Conservation (phyloP, 2,329 filamentous ascomycete species). For the Colletotrichum limetticola region DNA sequence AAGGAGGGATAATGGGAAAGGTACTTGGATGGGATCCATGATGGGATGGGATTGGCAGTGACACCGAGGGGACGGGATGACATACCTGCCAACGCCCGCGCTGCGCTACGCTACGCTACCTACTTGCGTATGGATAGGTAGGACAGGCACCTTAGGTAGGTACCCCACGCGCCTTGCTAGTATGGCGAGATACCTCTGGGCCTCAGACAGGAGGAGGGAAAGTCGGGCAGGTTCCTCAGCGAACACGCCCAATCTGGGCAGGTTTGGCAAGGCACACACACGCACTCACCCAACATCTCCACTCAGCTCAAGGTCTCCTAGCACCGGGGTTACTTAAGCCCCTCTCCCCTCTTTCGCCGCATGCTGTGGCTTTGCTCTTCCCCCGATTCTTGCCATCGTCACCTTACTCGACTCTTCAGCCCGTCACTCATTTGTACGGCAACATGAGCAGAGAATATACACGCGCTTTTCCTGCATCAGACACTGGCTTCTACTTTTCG, state of each 20-base stretch:
- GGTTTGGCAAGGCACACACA: not conserved
- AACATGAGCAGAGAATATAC: slow-evolving; percentile 35
- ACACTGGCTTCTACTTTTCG: slow-evolving; percentile 25
- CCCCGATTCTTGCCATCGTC: slow-evolving; percentile 14
- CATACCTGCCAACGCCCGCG: not conserved
- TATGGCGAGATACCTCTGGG: not conserved
- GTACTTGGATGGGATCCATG: not conserved
- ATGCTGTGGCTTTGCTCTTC: not conserved
- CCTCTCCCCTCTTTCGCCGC: slow-evolving; percentile 28
- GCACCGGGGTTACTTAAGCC: slow-evolving; percentile 33
- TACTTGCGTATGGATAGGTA: not conserved
- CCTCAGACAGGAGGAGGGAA: not conserved
- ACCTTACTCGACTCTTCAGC: slow-evolving; percentile 22
- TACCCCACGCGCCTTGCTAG: not conserved
- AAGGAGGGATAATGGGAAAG: not conserved
- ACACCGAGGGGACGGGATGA: not conserved
- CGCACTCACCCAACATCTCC: not conserved
- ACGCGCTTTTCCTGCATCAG: slow-evolving; percentile 25
- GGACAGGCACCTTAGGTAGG: not conserved
- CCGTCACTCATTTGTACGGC: slow-evolving; percentile 27
- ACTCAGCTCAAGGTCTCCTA: not conserved
- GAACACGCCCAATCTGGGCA: slow-evolving; percentile 19
- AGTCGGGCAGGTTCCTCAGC: not conserved
- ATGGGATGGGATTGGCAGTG: not conserved
- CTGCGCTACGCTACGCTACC: not conserved